phyloP scores from a whole-genome alignment of 139 green algal genomes.

The Raphidocelis subcapitata region DNA sequence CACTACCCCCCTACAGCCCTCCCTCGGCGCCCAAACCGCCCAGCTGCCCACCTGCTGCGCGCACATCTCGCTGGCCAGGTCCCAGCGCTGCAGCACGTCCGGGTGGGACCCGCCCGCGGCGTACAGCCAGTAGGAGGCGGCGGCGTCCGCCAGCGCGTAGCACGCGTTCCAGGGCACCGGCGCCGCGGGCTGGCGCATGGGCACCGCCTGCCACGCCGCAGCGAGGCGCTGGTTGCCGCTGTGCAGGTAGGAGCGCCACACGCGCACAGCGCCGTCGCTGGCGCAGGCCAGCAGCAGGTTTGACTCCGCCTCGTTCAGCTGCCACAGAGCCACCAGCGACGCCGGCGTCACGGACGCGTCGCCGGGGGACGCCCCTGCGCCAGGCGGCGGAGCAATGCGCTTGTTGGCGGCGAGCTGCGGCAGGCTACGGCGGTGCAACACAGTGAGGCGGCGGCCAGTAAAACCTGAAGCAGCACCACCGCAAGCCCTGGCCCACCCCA shows the following conservation, averaged over 20 bases:
- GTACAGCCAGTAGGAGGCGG: slow-evolving; percentile 29
- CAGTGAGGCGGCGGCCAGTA: neutral
- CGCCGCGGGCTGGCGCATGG: slow-evolving; percentile 9
- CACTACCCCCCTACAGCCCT: slow-evolving; percentile 19
- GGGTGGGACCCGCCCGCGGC: slow-evolving; percentile 50
- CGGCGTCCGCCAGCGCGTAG: neutral
- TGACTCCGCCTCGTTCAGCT: slow-evolving; percentile 76
- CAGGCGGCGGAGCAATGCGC: neutral
- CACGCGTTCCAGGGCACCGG: slow-evolving; percentile 2
- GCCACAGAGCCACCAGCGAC: slow-evolving; percentile 35
- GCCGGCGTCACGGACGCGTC: slow-evolving; percentile 11
- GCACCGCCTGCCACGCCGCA: slow-evolving; percentile 67
- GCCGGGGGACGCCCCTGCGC: neutral
- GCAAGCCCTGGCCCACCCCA: neutral
- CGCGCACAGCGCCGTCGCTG: slow-evolving; percentile 67
- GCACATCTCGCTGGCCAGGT: slow-evolving; percentile 33
- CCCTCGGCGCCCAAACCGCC: neutral
- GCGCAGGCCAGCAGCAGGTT: slow-evolving; percentile 67
- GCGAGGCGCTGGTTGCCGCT: slow-evolving; percentile 57
- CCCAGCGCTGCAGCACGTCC: slow-evolving; percentile 55
- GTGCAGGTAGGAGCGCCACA: slow-evolving; percentile 72
- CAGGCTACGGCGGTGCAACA: neutral
- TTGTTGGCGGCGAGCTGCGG: neutral
- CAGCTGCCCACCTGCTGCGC: neutral
- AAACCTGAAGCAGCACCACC: neutral